Conservation (phyloP, 352 stramenopile species). For the Lagenidium sp. region DNA sequence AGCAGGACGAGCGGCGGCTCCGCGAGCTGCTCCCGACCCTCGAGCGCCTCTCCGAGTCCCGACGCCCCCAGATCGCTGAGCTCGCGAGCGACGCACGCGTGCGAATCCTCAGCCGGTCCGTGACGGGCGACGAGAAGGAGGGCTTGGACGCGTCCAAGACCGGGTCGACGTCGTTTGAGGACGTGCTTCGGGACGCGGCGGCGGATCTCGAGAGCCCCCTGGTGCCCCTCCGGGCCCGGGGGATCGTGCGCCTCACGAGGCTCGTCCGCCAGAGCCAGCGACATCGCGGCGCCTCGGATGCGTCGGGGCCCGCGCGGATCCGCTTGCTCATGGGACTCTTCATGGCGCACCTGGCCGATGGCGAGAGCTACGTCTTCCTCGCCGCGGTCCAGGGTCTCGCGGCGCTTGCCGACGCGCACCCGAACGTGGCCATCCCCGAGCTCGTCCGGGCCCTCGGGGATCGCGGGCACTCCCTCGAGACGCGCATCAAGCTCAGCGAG, state of each 20-base stretch:
- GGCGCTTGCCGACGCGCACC: constrained; percentile 45
- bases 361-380: constrained; percentile 82
- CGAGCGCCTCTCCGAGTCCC: constrained; percentile 39
- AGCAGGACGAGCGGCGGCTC: constrained; percentile 48
- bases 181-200: constrained; percentile 39
- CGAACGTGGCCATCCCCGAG: constrained; percentile 54
- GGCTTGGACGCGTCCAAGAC: no score
- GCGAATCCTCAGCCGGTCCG: constrained; percentile 47
- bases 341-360: constrained; percentile 48
- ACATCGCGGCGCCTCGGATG: constrained; percentile 25
- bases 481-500: constrained; percentile 80
- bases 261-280: constrained; percentile 51
- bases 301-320: constrained; percentile 39
- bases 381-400: constrained; percentile 68
- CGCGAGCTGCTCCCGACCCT: constrained; percentile 52
- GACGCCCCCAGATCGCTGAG: constrained; percentile 55
- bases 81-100: constrained; percentile 53
- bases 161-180: constrained; percentile 36
- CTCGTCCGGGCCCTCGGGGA: constrained; percentile 45
- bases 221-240: constrained; percentile 64
- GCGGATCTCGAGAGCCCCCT: constrained; percentile 50
- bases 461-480: constrained; percentile 34
- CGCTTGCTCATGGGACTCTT: constrained; percentile 46
- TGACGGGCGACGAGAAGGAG: not conserved
- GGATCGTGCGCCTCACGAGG: constrained; percentile 66